Conservation (phyloP, 75 land plant species). For the Sequoia sempervirens region DNA sequence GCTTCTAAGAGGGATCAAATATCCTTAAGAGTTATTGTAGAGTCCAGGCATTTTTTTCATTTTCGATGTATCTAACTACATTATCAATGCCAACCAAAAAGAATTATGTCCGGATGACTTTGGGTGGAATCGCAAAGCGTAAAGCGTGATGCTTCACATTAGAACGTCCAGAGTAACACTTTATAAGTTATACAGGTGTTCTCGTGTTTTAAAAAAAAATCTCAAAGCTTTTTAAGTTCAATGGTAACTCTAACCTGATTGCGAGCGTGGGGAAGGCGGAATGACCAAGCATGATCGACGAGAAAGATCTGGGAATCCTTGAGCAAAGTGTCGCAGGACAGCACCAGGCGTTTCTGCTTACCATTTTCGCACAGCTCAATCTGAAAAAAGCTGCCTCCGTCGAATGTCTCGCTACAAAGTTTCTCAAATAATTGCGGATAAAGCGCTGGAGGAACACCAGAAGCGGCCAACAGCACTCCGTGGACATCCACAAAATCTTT, state of each 20-base stretch:
- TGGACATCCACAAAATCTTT: slow-evolving; percentile 73
- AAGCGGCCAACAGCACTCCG: slow-evolving; percentile 66
- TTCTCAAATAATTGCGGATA: slow-evolving; percentile 60
- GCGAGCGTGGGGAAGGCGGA: slow-evolving; percentile 84
- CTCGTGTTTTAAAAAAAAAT: neutral
- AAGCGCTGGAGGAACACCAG: slow-evolving; percentile 75
- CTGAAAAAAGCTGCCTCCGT: slow-evolving; percentile 70
- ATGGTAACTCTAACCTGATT: slow-evolving; percentile 45
- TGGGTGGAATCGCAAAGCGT: neutral
- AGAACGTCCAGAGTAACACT: neutral
- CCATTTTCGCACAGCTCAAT: slow-evolving; percentile 71
- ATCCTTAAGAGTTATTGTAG: neutral
- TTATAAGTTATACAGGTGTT: neutral
- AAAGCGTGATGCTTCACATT: neutral
- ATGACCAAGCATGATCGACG: slow-evolving; percentile 97
- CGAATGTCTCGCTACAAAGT: slow-evolving; percentile 71
- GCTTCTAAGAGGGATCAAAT: neutral
- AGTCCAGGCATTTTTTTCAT: neutral
- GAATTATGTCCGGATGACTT: neutral
- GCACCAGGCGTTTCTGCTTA: slow-evolving; percentile 58
- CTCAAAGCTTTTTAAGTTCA: neutral
- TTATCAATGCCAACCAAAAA: neutral
- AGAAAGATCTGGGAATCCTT: slow-evolving; percentile 72
- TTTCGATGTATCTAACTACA: neutral
- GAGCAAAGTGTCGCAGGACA: slow-evolving; percentile 31